phyloP scores from a whole-genome alignment of 208 protist species.

The Trypanosomatidae sp. region DNA sequence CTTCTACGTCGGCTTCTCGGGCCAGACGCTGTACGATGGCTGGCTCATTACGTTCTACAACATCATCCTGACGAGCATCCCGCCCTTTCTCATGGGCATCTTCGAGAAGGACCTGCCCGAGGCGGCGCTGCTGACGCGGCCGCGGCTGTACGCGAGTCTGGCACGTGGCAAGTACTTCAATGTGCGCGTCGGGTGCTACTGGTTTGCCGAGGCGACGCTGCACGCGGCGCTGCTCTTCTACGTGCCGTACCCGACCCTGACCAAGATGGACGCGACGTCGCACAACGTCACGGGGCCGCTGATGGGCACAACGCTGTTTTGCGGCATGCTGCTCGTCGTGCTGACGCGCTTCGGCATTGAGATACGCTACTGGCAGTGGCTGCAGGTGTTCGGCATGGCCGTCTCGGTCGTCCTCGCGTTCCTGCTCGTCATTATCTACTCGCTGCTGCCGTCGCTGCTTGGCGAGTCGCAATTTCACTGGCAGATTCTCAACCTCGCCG shows the following conservation, averaged over 20 bases:
- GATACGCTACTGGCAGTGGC: conserved; percentile 66
- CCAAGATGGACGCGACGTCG: conserved; percentile 6
- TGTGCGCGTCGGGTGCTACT: conserved; percentile 16
- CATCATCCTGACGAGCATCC: conserved; percentile 73
- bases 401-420: conserved; percentile 41
- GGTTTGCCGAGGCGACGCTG: conserved; percentile 38
- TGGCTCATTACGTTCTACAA: conserved; percentile 88
- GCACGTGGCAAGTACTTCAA: conserved; percentile 74
- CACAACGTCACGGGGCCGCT: conserved; percentile 30
- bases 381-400: conserved; percentile 39
- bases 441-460: conserved; percentile 29
- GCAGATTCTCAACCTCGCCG: conserved; percentile 43
- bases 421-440: conserved; percentile 42
- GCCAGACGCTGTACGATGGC: conserved; percentile 76
- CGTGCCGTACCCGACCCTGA: conserved; percentile 29
- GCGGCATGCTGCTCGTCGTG: conserved; percentile 50
- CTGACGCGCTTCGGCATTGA: conserved; percentile 43
- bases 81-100: conserved; percentile 84
- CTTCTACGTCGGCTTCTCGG: conserved; percentile 85
- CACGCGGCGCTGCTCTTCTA: conserved; percentile 62
- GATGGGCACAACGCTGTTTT: conserved; percentile 50
- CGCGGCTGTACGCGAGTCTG: conserved; percentile 60
- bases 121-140: conserved; percentile 34
- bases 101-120: conserved; percentile 88
- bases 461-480: conserved; percentile 51